Evolutionary conservation across 768 basidiomycete species (phyloP), one percentile per base, ranked within the genome.

Genomic region (Sistotremastrum niveocremeum): DNA sequence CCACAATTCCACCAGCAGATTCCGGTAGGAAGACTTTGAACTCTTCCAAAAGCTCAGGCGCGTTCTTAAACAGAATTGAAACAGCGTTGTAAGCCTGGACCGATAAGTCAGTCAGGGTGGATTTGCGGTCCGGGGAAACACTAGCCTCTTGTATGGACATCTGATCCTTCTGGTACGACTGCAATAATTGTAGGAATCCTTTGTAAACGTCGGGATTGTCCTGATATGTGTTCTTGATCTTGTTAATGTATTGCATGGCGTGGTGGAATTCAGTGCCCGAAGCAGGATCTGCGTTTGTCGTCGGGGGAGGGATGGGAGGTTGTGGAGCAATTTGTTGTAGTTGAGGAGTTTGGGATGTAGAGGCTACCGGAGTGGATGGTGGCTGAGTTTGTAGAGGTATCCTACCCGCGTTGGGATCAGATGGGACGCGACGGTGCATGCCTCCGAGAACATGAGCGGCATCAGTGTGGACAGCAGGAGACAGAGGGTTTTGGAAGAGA

Each of bases 211-310:
- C 88, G n/a, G 84, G 79, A 49, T 95, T 90, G 52, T 84, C 79
- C 7, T 76, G 65, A 62, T 83, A 98, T 20, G 91, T 80, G 11
- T 79, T 80, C 66, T 98, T 98, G 70, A 99, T 98, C 70, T 93
- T 94, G 74, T 95, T 97, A 56, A 99, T 80, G 61, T 93, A 99
- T 56, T 89, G 80, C 51, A 98, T 98, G 9, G 95, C 95, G 56
- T 94, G 83, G 61, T 84, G 82, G 67, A 90, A 95, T 57, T 97
- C 82, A 12, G 32, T 34, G 2, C 12, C 30, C 49, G 70, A 74
- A 7, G 71, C 60, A 8, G 74, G 69, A 29, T 41, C 29, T n/a
- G 34, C 34, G 2, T 30, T 29, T 4, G 37, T 29, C 3, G 37
- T 37, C 1, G 45, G 37, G 5, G 45, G 45, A 2, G 12, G 37